These are phyloP conservation scores for Clohesyomyces aquaticus DNA, from an alignment of 495 filamentous ascomycete genomes.

Conservation along the genomic window DNA sequence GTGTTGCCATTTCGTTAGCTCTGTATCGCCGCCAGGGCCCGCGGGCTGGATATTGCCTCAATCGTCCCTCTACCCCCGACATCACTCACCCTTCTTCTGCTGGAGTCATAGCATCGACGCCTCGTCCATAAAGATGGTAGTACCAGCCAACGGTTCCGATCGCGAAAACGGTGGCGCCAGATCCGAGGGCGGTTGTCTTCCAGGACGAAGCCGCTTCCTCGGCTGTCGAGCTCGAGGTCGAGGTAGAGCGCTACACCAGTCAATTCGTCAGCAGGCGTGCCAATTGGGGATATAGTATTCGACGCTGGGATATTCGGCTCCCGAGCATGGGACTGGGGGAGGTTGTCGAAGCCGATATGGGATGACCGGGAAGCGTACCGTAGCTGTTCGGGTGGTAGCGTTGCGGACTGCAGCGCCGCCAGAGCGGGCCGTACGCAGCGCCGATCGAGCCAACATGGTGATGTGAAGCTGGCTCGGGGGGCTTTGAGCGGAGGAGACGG, in stretches of 20 bases:
- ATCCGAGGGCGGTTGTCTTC: constrained; percentile 76
- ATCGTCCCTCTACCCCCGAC: neutral
- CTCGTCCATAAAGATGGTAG: constrained; percentile 89
- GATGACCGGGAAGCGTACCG: constrained; percentile 55
- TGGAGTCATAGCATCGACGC: constrained; percentile 85
- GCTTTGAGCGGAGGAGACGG: constrained; percentile 29
- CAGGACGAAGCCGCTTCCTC: constrained; percentile 60
- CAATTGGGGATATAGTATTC: constrained; percentile 19
- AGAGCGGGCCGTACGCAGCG: constrained; percentile 77
- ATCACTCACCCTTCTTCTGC: constrained; percentile 86
- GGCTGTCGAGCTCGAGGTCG: constrained; percentile 59
- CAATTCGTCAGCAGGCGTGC: constrained; percentile 36
- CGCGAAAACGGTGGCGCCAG: constrained; percentile 80
- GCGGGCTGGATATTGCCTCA: constrained; percentile 6
- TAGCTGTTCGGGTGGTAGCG: constrained; percentile 60
- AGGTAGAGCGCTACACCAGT: constrained; percentile 62
- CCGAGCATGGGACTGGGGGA: constrained; percentile 34
- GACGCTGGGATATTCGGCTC: constrained; percentile 30
- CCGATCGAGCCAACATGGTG: constrained; percentile 86
- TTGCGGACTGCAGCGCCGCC: constrained; percentile 68
- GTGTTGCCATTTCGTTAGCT: constrained; percentile 29
- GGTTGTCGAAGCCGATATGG: constrained; percentile 32
- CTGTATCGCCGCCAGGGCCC: constrained; percentile 4
- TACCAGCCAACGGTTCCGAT: constrained; percentile 91
- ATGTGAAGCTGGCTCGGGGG: constrained; percentile 37